Percentiles rank a stretch among this genome's conserved stretches.
Evolutionary conservation across 805 yeast species (phyloP).

Genomic region (Ogataea haglerorum): DNA sequence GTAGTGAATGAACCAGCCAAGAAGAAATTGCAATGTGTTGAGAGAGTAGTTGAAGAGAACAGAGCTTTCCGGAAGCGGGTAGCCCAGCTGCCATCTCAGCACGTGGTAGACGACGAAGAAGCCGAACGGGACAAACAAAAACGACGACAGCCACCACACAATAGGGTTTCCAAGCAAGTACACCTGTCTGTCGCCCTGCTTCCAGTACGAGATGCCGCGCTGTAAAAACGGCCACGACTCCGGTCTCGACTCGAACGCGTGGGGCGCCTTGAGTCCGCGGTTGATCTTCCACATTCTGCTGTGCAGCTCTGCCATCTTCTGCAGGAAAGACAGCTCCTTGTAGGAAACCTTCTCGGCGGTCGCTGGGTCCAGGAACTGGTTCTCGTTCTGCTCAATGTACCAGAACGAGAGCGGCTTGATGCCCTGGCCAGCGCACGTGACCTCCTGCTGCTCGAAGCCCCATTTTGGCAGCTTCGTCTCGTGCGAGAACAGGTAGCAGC

Average conservation of each 20-base stretch:
- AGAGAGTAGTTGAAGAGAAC: conserved; percentile 62
- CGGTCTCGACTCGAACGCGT: conserved; percentile 70
- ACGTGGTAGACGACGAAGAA: conserved; percentile 46
- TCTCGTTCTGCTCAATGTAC: conserved; percentile 71
- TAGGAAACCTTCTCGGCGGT: conserved; percentile 52
- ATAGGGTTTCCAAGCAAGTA: conserved; percentile 78
- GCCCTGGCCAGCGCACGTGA: conserved; percentile 74
- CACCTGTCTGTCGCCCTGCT: conserved; percentile 48
- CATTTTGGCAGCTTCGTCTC: conserved; percentile 73
- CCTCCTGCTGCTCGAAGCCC: conserved; percentile 86
- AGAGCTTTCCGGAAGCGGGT: conserved; percentile 42
- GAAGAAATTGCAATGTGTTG: conserved; percentile 55
- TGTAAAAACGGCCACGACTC: conserved; percentile 67
- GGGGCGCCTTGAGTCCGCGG: conserved; percentile 64
- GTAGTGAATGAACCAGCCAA: conserved; percentile 73
- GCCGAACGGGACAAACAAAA: conserved; percentile 47
- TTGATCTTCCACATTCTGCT: conserved; percentile 75
- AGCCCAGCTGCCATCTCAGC: conserved; percentile 62
- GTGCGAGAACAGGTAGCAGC: conserved; percentile 74
- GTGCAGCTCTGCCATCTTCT: conserved; percentile 65
- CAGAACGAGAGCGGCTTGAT: conserved; percentile 56
- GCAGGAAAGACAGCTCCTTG: conserved; percentile 48
- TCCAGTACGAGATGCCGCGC: conserved; percentile 85
- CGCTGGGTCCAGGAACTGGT: conserved; percentile 39
- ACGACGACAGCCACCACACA: conserved; percentile 70